Conservation (phyloP, 768 basidiomycete genomes). For the Fomitopsis pulvina region DNA sequence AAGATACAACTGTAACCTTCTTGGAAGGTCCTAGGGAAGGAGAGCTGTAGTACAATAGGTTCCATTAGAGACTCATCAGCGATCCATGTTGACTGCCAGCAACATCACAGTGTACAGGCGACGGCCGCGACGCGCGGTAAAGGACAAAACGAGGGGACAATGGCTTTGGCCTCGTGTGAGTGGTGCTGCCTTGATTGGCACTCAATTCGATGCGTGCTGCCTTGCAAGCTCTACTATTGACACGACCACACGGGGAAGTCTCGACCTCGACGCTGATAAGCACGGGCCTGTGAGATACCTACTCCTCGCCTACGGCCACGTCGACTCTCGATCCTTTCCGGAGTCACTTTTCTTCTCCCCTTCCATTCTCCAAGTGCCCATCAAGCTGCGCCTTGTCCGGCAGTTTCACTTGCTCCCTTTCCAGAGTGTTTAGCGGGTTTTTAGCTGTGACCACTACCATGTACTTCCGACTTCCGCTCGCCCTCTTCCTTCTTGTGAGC, state of each 20-base stretch:
- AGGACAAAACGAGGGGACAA: constrained; percentile 1
- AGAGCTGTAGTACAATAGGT: too few relatives aligned
- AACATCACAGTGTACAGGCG: neutral
- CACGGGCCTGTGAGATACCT: neutral
- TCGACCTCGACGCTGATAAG: constrained; percentile 1
- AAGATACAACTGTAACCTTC: too few relatives aligned
- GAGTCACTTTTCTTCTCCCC: neutral
- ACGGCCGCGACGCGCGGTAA: neutral
- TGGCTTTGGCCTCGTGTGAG: constrained; percentile 1
- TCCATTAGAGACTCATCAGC: too few relatives aligned
- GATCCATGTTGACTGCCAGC: too few relatives aligned
- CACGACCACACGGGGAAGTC: neutral
- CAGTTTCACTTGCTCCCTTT: neutral
- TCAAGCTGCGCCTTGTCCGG: constrained; percentile 12
- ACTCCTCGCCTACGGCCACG: neutral
- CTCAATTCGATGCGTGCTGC: neutral
- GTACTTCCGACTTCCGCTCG: constrained; percentile 19
- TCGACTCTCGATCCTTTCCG: neutral
- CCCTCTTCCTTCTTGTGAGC: constrained; percentile 27
- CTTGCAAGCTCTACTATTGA: neutral
- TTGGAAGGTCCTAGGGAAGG: too few relatives aligned
- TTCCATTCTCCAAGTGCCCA: neutral
- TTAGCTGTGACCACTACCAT: constrained; percentile 10
- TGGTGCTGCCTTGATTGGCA: constrained; percentile 3
- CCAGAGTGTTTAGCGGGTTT: neutral